phyloP scores from a whole-genome alignment of 2,329 filamentous ascomycete genomes.

The Pseudogymnoascus sp. region DNA sequence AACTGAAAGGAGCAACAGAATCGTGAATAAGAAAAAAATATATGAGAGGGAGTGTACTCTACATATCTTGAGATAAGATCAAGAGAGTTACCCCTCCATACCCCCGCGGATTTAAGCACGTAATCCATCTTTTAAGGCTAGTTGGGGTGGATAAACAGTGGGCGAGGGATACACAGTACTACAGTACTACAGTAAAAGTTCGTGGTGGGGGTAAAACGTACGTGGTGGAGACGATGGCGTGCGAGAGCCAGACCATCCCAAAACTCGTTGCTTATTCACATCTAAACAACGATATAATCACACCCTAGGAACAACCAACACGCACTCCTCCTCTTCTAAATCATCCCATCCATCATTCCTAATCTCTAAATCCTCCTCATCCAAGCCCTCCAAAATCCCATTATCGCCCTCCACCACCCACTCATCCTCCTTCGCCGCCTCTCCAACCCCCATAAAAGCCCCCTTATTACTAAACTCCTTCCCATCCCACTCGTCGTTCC shows the following conservation, averaged over 20 bases:
- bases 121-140: neutral
- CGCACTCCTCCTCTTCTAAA: neutral
- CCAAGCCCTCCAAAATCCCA: neutral
- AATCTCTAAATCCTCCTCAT: neutral
- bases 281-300: neutral
- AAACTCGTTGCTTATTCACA: neutral
- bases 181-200: neutral
- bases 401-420: neutral
- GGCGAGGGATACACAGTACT: neutral
- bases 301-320: neutral
- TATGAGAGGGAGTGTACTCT: neutral
- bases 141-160: neutral
- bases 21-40: neutral
- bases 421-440: neutral
- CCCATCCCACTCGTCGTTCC: neutral
- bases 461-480: neutral
- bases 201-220: neutral
- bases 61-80: conserved; percentile 1
- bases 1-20: neutral
- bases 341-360: neutral
- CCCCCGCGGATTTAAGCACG: neutral
- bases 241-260: neutral
- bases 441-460: neutral
- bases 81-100: conserved; percentile 2
- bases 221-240: neutral